Percentiles rank a stretch among this genome's conserved stretches.
Conservation (phyloP, 2,329 filamentous ascomycete genomes). For the Paracorniculantispora psalliotae region DNA sequence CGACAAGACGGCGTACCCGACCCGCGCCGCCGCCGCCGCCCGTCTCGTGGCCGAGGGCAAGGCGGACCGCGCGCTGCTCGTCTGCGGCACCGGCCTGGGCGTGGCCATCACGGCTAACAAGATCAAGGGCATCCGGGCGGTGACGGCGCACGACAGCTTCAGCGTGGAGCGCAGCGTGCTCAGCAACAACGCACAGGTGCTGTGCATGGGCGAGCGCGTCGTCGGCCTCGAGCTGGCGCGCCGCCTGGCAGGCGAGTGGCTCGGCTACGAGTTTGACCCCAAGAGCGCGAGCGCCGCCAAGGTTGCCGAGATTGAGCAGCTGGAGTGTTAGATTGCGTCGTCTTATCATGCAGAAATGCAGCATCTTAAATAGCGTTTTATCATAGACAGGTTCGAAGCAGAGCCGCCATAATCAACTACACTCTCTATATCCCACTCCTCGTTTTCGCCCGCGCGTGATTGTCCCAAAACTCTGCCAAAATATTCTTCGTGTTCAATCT, state of each 20-base stretch:
- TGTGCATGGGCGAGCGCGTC: slow-evolving; percentile 82
- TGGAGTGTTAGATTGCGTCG: slow-evolving; percentile 35
- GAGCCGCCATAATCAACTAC: not conserved
- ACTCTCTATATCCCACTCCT: not conserved
- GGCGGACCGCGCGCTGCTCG: slow-evolving; percentile 72
- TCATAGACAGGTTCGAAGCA: not conserved
- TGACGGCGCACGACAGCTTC: slow-evolving; percentile 84
- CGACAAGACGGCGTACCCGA: slow-evolving; percentile 79
- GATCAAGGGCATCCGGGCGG: slow-evolving; percentile 76
- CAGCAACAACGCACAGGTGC: slow-evolving; percentile 81
- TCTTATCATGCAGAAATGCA: too few relatives aligned
- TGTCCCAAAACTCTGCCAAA: too few relatives aligned
- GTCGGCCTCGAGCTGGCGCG: slow-evolving; percentile 76
- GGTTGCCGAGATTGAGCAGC: slow-evolving; percentile 37
- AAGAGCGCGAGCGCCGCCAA: slow-evolving; percentile 41
- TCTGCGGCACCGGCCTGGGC: slow-evolving; percentile 82
- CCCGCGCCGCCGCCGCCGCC: slow-evolving; percentile 70
- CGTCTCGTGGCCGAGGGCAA: slow-evolving; percentile 55
- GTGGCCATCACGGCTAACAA: slow-evolving; percentile 90
- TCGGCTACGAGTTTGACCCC: slow-evolving; percentile 76
- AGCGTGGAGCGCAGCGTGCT: slow-evolving; percentile 74
- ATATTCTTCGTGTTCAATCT: too few relatives aligned
- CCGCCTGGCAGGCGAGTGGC: slow-evolving; percentile 73
- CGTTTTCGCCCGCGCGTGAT: not conserved
- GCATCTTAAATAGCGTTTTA: not conserved